A percentile compares a stretch with the other conserved stretches of the same genome.
Conservation (phyloP, 352 stramenopile genomes). For the Peronosclerospora sorghi region DNA sequence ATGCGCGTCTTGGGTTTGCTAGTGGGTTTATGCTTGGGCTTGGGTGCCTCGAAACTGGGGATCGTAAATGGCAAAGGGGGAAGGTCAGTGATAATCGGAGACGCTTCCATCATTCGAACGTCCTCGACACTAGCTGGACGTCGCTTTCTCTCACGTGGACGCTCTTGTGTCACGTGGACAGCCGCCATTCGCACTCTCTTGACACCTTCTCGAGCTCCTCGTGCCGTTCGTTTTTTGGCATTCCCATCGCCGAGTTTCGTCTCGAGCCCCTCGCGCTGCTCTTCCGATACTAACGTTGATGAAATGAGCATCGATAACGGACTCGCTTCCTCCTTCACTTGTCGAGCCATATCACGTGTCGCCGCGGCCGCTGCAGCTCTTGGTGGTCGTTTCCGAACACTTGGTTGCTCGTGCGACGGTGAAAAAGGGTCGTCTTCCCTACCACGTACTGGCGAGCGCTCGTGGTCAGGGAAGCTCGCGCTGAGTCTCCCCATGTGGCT, state of each 20-base stretch:
- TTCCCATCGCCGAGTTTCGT: not conserved
- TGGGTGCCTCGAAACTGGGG: too few species aligned
- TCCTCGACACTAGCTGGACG: slow-evolving; percentile 7
- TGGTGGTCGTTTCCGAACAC: not conserved
- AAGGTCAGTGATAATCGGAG: slow-evolving; percentile 20
- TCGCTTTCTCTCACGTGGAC: slow-evolving; percentile 15
- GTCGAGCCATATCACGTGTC: slow-evolving; percentile 9
- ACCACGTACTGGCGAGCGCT: too few species aligned
- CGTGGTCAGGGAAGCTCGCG: too few species aligned
- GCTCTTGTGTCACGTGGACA: slow-evolving; percentile 2
- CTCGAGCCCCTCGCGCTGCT: not conserved
- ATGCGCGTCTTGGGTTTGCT: too few species aligned
- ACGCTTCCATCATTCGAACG: slow-evolving; percentile 3
- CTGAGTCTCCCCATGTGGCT: not conserved
- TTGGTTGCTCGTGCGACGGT: not conserved
- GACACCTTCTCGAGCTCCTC: not conserved
- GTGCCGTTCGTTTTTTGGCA: slow-evolving; percentile 9
- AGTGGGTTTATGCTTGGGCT: too few species aligned
- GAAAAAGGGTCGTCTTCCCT: too few species aligned
- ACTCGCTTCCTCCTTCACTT: slow-evolving; percentile 5
- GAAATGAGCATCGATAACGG: slow-evolving; percentile 4
- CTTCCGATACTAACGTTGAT: not conserved
- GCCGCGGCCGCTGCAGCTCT: slow-evolving; percentile 12
- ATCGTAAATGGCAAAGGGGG: too few species aligned
- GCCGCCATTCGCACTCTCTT: slow-evolving; percentile 2